A percentile compares a stretch with the other conserved stretches of the same genome.
Evolutionary conservation across 331 rosid species (phyloP).

Genomic region (Cydonia oblonga): DNA sequence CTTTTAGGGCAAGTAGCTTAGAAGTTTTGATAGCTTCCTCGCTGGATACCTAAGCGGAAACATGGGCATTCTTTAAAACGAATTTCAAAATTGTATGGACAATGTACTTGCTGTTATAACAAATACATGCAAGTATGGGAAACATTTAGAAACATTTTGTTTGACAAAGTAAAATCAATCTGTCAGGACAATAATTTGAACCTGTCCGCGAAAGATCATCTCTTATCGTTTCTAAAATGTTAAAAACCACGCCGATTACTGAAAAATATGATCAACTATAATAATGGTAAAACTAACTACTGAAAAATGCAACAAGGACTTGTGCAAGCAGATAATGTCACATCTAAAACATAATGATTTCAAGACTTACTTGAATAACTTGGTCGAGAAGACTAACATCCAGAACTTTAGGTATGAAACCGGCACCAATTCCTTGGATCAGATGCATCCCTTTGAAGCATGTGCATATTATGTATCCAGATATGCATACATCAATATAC

Average conservation of each 20-base stretch:
- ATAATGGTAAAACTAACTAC: not conserved
- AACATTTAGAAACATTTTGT: too few species aligned
- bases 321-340: not conserved
- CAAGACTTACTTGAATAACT: constrained; percentile 48
- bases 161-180: too few species aligned
- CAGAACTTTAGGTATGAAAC: constrained; percentile 39
- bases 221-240: not conserved
- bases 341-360: not conserved
- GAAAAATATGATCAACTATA: not conserved
- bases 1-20: constrained; percentile 54
- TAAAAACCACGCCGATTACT: too few species aligned
- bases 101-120: too few species aligned
- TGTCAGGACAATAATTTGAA: too few species aligned
- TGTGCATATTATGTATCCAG: not conserved
- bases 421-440: constrained; percentile 78
- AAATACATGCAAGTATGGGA: too few species aligned
- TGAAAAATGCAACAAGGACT: not conserved
- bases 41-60: constrained; percentile 37
- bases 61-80: constrained; percentile 1
- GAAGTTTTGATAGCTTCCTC: constrained; percentile 68
- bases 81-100: not conserved
- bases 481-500: not conserved
- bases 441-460: constrained; percentile 49
- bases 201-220: too few species aligned
- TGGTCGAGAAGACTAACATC: constrained; percentile 52